phyloP scores from a whole-genome alignment of 1,139 yeast genomes.

The Diutina neorugosa region DNA sequence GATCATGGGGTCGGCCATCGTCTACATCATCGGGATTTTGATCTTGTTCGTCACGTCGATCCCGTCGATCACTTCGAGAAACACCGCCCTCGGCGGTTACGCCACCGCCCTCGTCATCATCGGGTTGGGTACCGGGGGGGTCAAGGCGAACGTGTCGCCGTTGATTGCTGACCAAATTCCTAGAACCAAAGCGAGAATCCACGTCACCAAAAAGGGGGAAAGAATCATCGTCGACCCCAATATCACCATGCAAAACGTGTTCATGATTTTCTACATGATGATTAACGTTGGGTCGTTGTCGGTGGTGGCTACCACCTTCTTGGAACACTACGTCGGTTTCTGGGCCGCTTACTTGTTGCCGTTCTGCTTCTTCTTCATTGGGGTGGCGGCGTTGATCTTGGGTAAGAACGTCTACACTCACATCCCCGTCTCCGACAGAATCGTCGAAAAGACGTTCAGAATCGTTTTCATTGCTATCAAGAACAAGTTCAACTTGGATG shows the following conservation, averaged over 20 bases:
- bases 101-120: conserved; percentile 51
- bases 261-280: conserved; percentile 32
- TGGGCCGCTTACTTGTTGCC: conserved; percentile 44
- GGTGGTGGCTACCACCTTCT: conserved; percentile 29
- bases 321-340: conserved; percentile 26
- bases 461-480: conserved; percentile 32
- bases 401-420: conserved; percentile 50
- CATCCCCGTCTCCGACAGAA: conserved; percentile 52
- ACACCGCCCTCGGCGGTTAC: conserved; percentile 40
- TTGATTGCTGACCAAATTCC: conserved; percentile 66
- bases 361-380: conserved; percentile 54
- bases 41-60: conserved; percentile 62
- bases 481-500: conserved; percentile 38
- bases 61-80: conserved; percentile 43
- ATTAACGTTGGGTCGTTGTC: conserved; percentile 30
- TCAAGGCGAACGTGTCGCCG: conserved; percentile 70
- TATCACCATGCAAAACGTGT: conserved; percentile 29
- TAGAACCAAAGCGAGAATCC: conserved; percentile 24
- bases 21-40: conserved; percentile 53
- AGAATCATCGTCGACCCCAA: conserved; percentile 29
- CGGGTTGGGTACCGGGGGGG: conserved; percentile 76
- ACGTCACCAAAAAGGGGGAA: conserved; percentile 24
- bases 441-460: conserved; percentile 44
- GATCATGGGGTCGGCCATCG: conserved; percentile 36
- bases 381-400: conserved; percentile 38